These are phyloP conservation scores for Fusarium oligoseptatum DNA, from an alignment of 2,329 filamentous ascomycete genomes.

Conservation along the genomic window DNA sequence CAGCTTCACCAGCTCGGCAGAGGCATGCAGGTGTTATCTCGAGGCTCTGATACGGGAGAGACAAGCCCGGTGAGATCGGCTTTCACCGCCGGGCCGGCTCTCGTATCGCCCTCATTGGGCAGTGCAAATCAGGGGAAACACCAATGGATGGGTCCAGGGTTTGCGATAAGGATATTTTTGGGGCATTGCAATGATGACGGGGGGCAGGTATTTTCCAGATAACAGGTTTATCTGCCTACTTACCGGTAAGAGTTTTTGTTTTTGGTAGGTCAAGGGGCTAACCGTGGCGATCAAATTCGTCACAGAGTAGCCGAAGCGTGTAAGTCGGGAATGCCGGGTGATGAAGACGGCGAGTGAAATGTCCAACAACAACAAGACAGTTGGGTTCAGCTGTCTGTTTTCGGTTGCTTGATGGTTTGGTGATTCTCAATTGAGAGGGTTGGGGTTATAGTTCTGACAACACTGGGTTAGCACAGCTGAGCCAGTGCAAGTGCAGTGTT, in stretches of 20 bases:
- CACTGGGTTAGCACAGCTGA: conserved; percentile 45
- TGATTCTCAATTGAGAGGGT: conserved; percentile 40
- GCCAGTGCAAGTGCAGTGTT: conserved; percentile 26
- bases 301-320: conserved; percentile 25
- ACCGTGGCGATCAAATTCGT: conserved; percentile 37
- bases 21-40: conserved; percentile 36
- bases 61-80: conserved; percentile 34
- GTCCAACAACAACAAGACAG: conserved; percentile 30
- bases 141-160: conserved; percentile 30
- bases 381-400: conserved; percentile 16
- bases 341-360: conserved; percentile 17
- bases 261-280: conserved; percentile 23
- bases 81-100: conserved; percentile 48
- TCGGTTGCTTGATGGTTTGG: conserved; percentile 16
- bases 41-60: conserved; percentile 32
- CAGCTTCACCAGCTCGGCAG: conserved; percentile 28
- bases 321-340: conserved; percentile 44
- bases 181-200: conserved; percentile 20
- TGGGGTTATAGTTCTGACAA: conserved; percentile 43
- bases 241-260: conserved; percentile 27
- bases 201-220: conserved; percentile 33
- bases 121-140: conserved; percentile 34
- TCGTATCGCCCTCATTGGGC: conserved; percentile 43
- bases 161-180: conserved; percentile 36
- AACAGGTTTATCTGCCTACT: conserved; percentile 38